Evolutionary conservation across 352 stramenopile genomes (phyloP).

Genomic region (Phytophthora citricola): DNA sequence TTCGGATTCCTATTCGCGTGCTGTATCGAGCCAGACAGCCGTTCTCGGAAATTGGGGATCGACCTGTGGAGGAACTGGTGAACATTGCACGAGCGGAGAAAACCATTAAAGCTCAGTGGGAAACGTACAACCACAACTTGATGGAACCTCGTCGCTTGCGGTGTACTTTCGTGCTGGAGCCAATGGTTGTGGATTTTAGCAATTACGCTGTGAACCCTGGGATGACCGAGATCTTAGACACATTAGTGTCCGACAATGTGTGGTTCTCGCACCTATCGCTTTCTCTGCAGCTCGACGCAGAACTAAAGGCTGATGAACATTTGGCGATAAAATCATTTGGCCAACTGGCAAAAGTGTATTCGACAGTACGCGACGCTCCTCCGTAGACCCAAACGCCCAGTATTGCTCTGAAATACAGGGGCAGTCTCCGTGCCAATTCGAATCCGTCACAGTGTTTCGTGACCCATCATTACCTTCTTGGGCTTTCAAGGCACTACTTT

Average conservation of each 20-base stretch:
- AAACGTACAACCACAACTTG: not conserved
- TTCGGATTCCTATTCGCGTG: slow-evolving; percentile 14
- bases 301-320: not conserved
- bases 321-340: slow-evolving; percentile 7
- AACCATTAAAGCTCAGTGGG: not conserved
- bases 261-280: slow-evolving; percentile 12
- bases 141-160: not conserved
- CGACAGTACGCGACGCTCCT: not conserved
- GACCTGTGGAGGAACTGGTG: slow-evolving; percentile 2
- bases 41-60: slow-evolving; percentile 2
- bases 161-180: slow-evolving; percentile 19
- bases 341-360: slow-evolving; percentile 1
- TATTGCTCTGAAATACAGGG: not conserved
- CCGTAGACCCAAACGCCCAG: not conserved
- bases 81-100: slow-evolving; percentile 3
- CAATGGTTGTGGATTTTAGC: slow-evolving; percentile 13
- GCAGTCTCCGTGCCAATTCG: not conserved
- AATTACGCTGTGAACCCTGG: not conserved
- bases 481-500: slow-evolving; percentile 8
- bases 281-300: not conserved
- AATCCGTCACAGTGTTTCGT: slow-evolving; percentile 1
- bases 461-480: not conserved
- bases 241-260: not conserved
- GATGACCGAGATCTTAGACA: not conserved
- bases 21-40: slow-evolving; percentile 1